Evolutionary conservation across 768 basidiomycete species (phyloP), one percentile per base, ranked within the genome.

Genomic region (Russula compacta): DNA sequence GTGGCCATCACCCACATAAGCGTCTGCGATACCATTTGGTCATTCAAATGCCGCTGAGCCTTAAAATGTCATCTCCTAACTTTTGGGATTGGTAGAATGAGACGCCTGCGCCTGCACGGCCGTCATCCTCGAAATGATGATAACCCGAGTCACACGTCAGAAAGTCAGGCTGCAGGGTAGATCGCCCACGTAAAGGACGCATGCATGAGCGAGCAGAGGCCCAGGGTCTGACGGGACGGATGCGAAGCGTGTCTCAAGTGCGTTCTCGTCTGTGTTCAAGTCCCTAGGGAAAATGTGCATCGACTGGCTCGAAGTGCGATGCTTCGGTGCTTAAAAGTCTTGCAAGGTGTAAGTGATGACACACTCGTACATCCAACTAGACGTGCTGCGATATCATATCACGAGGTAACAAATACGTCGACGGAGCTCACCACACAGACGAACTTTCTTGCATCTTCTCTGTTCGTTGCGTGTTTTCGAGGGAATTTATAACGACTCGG

Each of bases 121-220:
- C 4, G 21, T 44, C 19, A 3, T 65, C 1, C 79, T 76, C 55
- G 2, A 91, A 77, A 12, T 72, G 76, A 68, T 90, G 92, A 10
- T 9, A 10, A 9, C 81, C 70, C 86, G 86, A 15, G 78, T 77
- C n/a, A 90, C 70, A 38, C 81, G 76, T 24, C 83, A 77, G 67
- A 91, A 83, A 60, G 79, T 75, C 74, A 91, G 89, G 1, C 90
- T 89, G 6, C 89, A 89, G 47, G 84, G 86, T 36, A 91, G 75
- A 70, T 92, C 89, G 51, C 88, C 89, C 36, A 91, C 79, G 71
- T 91, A 91, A 38, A 88, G 80, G n/a, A 89, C 86, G 68, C 91
- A 91, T 1, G 89, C 78, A 71, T 92, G 90, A 0, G 89, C 85
- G 7, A 92, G 78, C 8, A 92, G 79, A 6, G 76, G 72, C 0